Conservation (phyloP, 257 asterid species). For the Thymus mandschuricus region DNA sequence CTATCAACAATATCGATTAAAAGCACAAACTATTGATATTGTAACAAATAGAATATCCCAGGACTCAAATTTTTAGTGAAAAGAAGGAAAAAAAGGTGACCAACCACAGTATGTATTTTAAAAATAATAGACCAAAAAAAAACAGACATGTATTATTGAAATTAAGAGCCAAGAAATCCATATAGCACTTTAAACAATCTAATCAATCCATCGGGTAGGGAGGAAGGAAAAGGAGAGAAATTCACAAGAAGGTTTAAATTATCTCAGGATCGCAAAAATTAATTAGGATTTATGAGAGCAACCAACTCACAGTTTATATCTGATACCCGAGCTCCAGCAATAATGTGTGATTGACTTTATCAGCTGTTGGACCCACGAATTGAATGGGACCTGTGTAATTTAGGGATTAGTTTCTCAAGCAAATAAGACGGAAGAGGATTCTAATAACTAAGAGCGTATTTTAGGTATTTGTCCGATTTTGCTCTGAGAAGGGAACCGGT, state of each 20-base stretch:
- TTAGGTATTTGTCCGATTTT: background rate
- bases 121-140: background rate
- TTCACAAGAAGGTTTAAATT: background rate
- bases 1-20: too few species aligned
- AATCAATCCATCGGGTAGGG: conserved; percentile 8
- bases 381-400: conserved; percentile 81
- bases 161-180: background rate
- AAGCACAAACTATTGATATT: too few species aligned
- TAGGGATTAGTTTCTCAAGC: background rate
- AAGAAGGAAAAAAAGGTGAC: too few species aligned
- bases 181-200: background rate
- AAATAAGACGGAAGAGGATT: background rate
- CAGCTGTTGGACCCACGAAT: conserved; percentile 76
- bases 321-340: conserved; percentile 72
- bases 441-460: background rate
- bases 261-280: background rate
- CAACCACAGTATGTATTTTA: background rate
- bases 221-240: background rate
- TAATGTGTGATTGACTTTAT: conserved; percentile 73
- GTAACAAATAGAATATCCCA: too few species aligned
- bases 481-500: background rate
- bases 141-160: too few species aligned
- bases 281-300: background rate
- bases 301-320: conserved; percentile 27
- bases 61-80: too few species aligned